Percentiles rank a stretch among this genome's conserved stretches.
Evolutionary conservation across 805 yeast genomes (phyloP).

Genomic region (Yarrowia sp.): DNA sequence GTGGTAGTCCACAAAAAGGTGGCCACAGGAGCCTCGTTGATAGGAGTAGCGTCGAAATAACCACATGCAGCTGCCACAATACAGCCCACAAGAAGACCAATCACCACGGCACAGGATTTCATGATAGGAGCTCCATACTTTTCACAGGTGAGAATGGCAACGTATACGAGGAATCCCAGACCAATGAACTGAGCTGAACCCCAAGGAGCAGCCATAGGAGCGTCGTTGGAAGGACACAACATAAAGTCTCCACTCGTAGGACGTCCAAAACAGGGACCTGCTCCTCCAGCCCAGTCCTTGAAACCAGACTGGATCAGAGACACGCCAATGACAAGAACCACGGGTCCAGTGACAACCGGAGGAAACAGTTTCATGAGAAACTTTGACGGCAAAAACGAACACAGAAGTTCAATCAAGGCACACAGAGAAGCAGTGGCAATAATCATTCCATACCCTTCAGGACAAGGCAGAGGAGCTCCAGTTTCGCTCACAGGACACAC

Average conservation of each 20-base stretch:
- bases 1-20: constrained; percentile 88
- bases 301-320: constrained; percentile 68
- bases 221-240: constrained; percentile 49
- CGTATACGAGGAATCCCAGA: constrained; percentile 77
- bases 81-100: constrained; percentile 82
- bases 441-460: constrained; percentile 85
- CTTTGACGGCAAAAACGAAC: constrained; percentile 76
- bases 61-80: constrained; percentile 90
- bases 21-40: constrained; percentile 71
- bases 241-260: constrained; percentile 44
- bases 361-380: constrained; percentile 73
- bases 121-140: constrained; percentile 90
- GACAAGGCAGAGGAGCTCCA: constrained; percentile 73
- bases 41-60: constrained; percentile 58
- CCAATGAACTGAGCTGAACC: constrained; percentile 88
- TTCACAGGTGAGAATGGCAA: constrained; percentile 70
- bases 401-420: constrained; percentile 65
- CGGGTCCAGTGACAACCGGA: constrained; percentile 90
- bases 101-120: constrained; percentile 89
- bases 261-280: constrained; percentile 43
- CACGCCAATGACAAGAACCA: constrained; percentile 78
- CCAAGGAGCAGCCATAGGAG: constrained; percentile 62
- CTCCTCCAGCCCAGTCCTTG: constrained; percentile 85
- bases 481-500: constrained; percentile 59
- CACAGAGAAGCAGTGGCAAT: constrained; percentile 78